These are phyloP conservation scores for Graphiopsis chlorocephala DNA, from an alignment of 2,329 filamentous ascomycete species.

Conservation along the genomic window DNA sequence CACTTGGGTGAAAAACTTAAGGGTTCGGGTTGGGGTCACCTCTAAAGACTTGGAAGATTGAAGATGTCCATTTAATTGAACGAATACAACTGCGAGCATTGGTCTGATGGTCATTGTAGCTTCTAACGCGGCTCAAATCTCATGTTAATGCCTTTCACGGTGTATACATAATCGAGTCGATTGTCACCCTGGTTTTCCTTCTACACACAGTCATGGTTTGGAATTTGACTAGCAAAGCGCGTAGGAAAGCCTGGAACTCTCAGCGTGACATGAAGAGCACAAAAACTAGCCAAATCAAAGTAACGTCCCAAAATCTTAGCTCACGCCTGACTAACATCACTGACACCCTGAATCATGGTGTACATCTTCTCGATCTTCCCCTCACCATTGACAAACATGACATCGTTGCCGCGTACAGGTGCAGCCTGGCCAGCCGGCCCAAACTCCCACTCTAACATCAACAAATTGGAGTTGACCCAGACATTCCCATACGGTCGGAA, in stretches of 20 bases:
- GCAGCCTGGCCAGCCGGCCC: not conserved
- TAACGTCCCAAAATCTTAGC: not conserved
- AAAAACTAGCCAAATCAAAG: too few species aligned
- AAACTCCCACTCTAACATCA: conserved; percentile 2
- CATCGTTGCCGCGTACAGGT: not conserved
- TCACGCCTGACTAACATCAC: not conserved
- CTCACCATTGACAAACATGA: not conserved
- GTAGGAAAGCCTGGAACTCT: too few species aligned
- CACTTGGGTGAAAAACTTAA: fast-evolving
- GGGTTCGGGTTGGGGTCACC: not conserved
- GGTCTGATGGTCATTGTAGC: too few species aligned
- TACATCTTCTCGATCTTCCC: conserved; percentile 1
- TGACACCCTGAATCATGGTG: not conserved
- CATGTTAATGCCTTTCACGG: too few species aligned
- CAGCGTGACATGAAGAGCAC: too few species aligned
- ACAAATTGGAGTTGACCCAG: not conserved
- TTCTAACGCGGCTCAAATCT: too few species aligned
- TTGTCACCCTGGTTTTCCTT: too few species aligned
- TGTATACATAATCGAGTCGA: too few species aligned
- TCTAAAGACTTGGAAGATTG: fast-evolving
- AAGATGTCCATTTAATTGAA: not conserved
- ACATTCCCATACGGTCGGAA: not conserved
- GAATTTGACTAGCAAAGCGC: too few species aligned
- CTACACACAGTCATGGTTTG: too few species aligned
- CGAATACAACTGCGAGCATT: too few species aligned